These are phyloP conservation scores for Phytophthora pisi DNA, from an alignment of 352 stramenopile species.

Conservation along the genomic window DNA sequence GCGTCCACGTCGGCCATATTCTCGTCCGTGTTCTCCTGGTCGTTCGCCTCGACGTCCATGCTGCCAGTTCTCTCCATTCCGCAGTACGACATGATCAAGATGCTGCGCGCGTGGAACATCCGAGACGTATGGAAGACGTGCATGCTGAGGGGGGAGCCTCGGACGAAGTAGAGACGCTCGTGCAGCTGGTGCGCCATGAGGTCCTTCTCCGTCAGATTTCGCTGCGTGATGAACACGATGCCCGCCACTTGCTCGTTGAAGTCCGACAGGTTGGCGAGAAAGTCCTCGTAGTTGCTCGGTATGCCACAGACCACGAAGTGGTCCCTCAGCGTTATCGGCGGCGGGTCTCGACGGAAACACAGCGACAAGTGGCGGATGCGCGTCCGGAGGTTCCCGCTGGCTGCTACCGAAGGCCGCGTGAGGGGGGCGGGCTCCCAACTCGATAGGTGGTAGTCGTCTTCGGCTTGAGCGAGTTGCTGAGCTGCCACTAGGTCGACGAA, in stretches of 20 bases:
- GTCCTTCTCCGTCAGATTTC: conserved; percentile 56
- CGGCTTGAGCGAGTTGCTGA: conserved; percentile 8
- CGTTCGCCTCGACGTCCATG: conserved; percentile 24
- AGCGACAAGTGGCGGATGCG: conserved; percentile 39
- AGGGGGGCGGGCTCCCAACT: conserved; percentile 25
- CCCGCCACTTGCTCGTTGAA: conserved; percentile 40
- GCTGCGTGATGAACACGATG: conserved; percentile 66
- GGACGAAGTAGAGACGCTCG: conserved; percentile 70
- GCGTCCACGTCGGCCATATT: conserved; percentile 81
- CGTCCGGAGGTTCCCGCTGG: conserved; percentile 17
- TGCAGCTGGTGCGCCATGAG: conserved; percentile 48
- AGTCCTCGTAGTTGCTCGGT: conserved; percentile 60
- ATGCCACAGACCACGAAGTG: conserved; percentile 79
- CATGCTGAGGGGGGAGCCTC: conserved; percentile 69
- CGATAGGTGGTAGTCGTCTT: conserved; percentile 18
- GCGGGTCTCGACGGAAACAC: conserved; percentile 40
- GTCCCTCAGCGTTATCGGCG: conserved; percentile 40
- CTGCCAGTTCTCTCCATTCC: conserved; percentile 46
- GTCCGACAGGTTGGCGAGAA: conserved; percentile 60
- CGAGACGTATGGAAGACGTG: conserved; percentile 57
- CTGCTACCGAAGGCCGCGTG: conserved; percentile 25
- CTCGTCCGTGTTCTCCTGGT: conserved; percentile 56
- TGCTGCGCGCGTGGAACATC: conserved; percentile 63
- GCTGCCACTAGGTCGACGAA: conserved; percentile 14
- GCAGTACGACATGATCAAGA: conserved; percentile 77